Conservation (phyloP, 106 monocot genomes). For the Xerophyta viscosa region DNA sequence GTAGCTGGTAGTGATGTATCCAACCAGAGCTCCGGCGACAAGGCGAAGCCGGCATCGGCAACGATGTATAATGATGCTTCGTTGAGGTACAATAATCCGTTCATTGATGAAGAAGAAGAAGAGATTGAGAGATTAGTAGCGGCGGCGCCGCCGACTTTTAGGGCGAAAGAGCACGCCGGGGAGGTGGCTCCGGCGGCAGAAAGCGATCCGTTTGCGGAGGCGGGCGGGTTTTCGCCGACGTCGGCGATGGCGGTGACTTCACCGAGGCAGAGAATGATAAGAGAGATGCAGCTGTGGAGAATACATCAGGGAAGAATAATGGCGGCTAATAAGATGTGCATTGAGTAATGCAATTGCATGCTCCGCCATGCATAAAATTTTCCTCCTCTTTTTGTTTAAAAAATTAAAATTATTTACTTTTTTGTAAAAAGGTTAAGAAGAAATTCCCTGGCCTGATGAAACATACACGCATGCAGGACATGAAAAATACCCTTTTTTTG, state of each 20-base stretch:
- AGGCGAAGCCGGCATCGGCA: neutral
- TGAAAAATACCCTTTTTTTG: too few relatives aligned
- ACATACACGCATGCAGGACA: too few relatives aligned
- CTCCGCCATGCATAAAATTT: too few relatives aligned
- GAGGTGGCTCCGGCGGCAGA: neutral
- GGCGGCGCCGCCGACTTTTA: neutral
- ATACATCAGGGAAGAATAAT: constrained; percentile 30
- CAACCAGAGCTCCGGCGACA: neutral
- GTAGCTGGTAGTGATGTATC: constrained; percentile 5
- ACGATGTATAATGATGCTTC: neutral
- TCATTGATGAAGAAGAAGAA: neutral
- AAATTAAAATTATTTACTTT: too few relatives aligned
- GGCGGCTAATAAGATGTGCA: too few relatives aligned
- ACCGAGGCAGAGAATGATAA: constrained; percentile 6
- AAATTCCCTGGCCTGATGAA: too few relatives aligned
- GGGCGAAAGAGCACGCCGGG: neutral
- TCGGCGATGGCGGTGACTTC: constrained; percentile 2
- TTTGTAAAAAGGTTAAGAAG: too few relatives aligned
- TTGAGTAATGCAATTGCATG: too few relatives aligned
- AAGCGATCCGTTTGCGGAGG: constrained; percentile 1
- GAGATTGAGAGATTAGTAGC: neutral
- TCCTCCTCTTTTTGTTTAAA: too few relatives aligned
- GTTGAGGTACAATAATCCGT: constrained; percentile 13
- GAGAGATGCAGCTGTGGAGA: constrained; percentile 25
- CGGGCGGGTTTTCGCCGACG: neutral